phyloP scores from a whole-genome alignment of 371 early-diverging fungal genomes.

The Apophysomyces trapeziformis region DNA sequence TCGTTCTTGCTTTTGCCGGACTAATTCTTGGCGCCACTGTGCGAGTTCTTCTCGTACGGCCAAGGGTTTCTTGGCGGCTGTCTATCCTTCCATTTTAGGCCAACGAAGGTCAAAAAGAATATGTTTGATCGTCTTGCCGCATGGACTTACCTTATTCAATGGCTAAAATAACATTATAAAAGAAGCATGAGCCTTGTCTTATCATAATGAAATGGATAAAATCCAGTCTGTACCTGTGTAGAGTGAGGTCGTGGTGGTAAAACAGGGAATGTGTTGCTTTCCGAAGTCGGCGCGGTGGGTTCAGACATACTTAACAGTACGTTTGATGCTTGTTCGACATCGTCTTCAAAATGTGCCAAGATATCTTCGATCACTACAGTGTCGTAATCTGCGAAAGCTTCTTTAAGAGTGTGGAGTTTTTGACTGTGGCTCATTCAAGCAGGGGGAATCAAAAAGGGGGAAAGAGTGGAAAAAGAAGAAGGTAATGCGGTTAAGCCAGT shows the following conservation, averaged over 20 bases:
- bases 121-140: no score
- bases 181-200: no score
- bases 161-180: neutral
- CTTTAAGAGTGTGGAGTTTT: constrained; percentile 19
- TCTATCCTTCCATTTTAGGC: neutral
- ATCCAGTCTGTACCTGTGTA: neutral
- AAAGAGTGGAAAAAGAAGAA: neutral
- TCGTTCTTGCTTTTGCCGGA: neutral
- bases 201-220: neutral
- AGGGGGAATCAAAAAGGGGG: no score
- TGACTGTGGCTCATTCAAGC: neutral
- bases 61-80: constrained; percentile 3
- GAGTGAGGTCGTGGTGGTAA: neutral
- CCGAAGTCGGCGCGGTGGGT: neutral
- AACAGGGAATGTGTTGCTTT: neutral
- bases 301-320: constrained; percentile 23
- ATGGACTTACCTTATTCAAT: neutral
- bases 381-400: constrained; percentile 27
- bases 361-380: constrained; percentile 19
- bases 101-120: neutral
- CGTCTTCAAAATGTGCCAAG: constrained; percentile 12
- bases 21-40: constrained; percentile 28
- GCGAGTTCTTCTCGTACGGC: constrained; percentile 22
- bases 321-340: constrained; percentile 27
- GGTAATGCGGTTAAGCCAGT: neutral